Conservation (phyloP, 2,329 filamentous ascomycete genomes). For the Trichoderma gracile region DNA sequence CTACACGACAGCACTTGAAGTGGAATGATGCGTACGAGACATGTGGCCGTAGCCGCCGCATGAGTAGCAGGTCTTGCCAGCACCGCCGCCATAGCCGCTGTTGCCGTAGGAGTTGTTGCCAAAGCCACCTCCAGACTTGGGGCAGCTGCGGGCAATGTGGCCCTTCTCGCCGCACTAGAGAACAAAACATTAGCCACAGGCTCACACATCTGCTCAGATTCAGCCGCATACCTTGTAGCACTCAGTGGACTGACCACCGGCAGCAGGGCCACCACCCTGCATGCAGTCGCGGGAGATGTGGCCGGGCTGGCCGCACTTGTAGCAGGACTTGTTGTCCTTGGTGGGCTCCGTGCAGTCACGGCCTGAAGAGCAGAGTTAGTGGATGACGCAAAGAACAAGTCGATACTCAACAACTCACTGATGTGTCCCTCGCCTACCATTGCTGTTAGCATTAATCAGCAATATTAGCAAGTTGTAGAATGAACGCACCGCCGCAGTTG, state of each 20-base stretch:
- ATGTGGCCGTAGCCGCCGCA: slow-evolving; percentile 97
- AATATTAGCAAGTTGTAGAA: neutral
- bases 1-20: neutral
- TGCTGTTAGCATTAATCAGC: slow-evolving; percentile 31
- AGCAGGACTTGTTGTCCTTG: slow-evolving; percentile 81
- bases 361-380: slow-evolving; percentile 50
- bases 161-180: slow-evolving; percentile 85
- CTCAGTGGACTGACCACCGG: slow-evolving; percentile 59
- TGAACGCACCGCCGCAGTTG: slow-evolving; percentile 71
- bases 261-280: slow-evolving; percentile 46
- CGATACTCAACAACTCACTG: slow-evolving; percentile 55
- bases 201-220: neutral
- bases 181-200: slow-evolving; percentile 23
- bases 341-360: slow-evolving; percentile 87
- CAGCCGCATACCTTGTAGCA: slow-evolving; percentile 74
- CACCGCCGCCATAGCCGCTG: slow-evolving; percentile 52
- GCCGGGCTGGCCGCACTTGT: slow-evolving; percentile 77
- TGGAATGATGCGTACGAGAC: slow-evolving; percentile 62
- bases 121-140: slow-evolving; percentile 55
- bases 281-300: slow-evolving; percentile 91
- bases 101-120: slow-evolving; percentile 49
- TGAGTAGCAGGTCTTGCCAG: slow-evolving; percentile 91
- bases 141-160: slow-evolving; percentile 93
- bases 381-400: neutral
- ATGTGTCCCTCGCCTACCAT: slow-evolving; percentile 67